A percentile compares a stretch with the other conserved stretches of the same genome.
Conservation (phyloP, 1,284 basidiomycete genomes). For the Mycena sp. region DNA sequence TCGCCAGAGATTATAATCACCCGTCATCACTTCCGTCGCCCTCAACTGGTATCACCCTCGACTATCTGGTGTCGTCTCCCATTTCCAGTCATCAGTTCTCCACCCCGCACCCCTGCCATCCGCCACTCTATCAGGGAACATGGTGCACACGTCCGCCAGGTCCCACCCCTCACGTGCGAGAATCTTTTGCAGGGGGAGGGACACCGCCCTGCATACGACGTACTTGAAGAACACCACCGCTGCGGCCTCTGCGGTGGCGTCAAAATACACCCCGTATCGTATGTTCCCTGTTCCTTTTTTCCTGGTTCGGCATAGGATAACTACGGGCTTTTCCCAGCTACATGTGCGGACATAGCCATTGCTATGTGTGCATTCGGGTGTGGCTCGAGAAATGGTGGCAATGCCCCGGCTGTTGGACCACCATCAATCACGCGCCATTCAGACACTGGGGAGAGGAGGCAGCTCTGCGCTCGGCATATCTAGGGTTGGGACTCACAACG, state of each 20-base stretch:
- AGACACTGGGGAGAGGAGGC: neutral
- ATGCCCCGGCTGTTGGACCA: neutral
- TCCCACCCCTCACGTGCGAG: neutral
- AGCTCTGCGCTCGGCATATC: neutral
- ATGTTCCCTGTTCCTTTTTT: too few relatives aligned
- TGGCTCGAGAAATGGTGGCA: slow-evolving; percentile 5
- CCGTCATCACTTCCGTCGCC: too few relatives aligned
- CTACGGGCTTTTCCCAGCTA: neutral
- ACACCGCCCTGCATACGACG: neutral
- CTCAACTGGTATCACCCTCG: too few relatives aligned
- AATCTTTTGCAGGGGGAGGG: neutral
- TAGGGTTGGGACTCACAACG: too few relatives aligned
- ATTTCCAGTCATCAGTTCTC: too few relatives aligned
- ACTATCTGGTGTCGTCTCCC: too few relatives aligned
- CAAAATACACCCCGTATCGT: too few relatives aligned
- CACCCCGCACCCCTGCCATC: too few relatives aligned
- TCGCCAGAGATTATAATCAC: too few relatives aligned
- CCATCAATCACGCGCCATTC: neutral
- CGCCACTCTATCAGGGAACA: neutral
- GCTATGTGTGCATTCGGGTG: too few relatives aligned
- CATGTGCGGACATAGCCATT: neutral
- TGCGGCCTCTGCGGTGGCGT: neutral
- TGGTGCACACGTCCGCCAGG: neutral
- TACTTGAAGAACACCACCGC: neutral
- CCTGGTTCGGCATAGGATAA: too few relatives aligned